Percentiles rank a stretch among this genome's conserved stretches.
These are phyloP conservation scores for Funneliformis mosseae DNA, from an alignment of 192 early-diverging fungal species.

Conservation along the genomic window DNA sequence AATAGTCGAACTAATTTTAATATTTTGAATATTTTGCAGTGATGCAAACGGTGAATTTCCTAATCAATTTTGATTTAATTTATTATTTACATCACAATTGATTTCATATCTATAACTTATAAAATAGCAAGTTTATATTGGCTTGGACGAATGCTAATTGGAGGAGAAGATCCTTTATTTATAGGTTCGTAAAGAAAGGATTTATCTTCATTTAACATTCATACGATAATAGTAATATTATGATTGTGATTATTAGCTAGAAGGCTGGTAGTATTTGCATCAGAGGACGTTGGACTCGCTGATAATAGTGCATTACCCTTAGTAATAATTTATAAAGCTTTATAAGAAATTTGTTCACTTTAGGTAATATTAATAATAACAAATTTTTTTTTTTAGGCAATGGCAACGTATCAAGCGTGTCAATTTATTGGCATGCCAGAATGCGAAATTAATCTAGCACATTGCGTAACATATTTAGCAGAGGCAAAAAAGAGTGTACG, in stretches of 20 bases:
- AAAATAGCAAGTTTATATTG: constrained; percentile 68
- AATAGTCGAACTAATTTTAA: neutral
- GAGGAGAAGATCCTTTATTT: constrained; percentile 91
- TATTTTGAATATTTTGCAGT: constrained; percentile 1
- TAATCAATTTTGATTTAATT: neutral
- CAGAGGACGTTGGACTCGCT: constrained; percentile 88
- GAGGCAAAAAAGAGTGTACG: constrained; percentile 84
- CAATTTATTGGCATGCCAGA: constrained; percentile 92
- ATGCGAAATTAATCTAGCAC: constrained; percentile 83
- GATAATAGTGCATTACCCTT: constrained; percentile 77
- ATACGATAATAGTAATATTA: neutral
- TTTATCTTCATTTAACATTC: neutral
- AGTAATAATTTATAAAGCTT: constrained; percentile 34
- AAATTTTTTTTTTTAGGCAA: constrained; percentile 45
- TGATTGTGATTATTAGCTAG: constrained; percentile 22
- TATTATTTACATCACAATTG: neutral
- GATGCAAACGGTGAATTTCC: constrained; percentile 15
- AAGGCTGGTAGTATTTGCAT: constrained; percentile 76
- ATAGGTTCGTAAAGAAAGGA: constrained; percentile 42
- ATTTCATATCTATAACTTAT: constrained; percentile 50
- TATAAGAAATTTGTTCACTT: neutral
- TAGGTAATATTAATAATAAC: neutral
- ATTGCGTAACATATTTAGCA: constrained; percentile 76
- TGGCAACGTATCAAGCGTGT: constrained; percentile 80
- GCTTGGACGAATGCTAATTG: constrained; percentile 87